Evolutionary conservation across 2,329 filamentous ascomycete species (phyloP).

Genomic region (Trichoderma polysporum): DNA sequence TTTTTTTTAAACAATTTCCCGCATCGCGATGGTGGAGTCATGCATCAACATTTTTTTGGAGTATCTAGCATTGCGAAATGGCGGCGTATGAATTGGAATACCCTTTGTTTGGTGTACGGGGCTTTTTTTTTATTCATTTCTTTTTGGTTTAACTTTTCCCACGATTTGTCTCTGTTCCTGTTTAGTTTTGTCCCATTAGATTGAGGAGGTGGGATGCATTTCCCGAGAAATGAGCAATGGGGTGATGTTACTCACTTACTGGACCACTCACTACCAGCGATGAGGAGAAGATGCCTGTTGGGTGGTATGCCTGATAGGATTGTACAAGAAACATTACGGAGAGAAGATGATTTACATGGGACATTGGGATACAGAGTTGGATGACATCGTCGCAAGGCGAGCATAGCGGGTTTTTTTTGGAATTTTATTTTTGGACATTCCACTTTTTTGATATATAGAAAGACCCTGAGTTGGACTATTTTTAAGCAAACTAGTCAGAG

Average conservation of each 20-base stretch:
- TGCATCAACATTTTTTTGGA: not conserved
- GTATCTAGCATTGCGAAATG: constrained; percentile 17
- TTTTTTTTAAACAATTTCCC: not conserved
- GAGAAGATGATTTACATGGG: not conserved
- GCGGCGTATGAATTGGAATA: constrained; percentile 14
- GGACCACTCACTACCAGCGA: not conserved
- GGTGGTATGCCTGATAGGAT: not conserved
- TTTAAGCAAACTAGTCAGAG: not conserved
- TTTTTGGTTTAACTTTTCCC: too few relatives aligned
- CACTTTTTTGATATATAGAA: not conserved
- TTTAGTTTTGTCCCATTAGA: not conserved
- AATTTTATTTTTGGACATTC: not conserved
- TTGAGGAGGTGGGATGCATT: not conserved
- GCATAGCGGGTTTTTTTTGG: not conserved
- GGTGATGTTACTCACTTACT: not conserved
- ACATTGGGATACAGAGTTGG: constrained; percentile 7
- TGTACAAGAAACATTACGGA: not conserved
- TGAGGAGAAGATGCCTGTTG: not conserved
- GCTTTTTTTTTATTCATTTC: not conserved
- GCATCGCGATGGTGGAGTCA: constrained; percentile 18
- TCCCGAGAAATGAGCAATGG: not conserved
- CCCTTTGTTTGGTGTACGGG: constrained; percentile 6
- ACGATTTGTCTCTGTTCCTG: not conserved
- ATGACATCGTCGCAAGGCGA: constrained; percentile 20
- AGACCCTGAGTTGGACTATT: not conserved